Conservation (phyloP, 2,329 filamentous ascomycete species). For the Aspergillus terreus region DNA sequence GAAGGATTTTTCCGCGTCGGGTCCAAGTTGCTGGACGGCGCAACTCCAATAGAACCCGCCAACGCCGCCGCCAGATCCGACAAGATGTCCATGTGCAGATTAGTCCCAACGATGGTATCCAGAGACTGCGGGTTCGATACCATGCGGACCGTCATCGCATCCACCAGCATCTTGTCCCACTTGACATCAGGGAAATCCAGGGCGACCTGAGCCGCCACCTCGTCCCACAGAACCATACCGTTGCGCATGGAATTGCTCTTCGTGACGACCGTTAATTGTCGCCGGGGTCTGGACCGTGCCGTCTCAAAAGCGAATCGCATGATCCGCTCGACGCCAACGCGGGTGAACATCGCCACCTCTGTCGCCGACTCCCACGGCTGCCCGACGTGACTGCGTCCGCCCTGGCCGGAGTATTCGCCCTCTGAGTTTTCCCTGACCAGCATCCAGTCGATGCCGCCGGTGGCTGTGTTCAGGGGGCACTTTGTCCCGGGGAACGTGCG, state of each 20-base stretch:
- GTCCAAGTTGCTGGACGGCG: slow-evolving; percentile 65
- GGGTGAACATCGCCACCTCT: slow-evolving; percentile 53
- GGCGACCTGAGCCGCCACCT: slow-evolving; percentile 46
- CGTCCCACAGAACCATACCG: slow-evolving; percentile 57
- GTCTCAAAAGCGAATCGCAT: slow-evolving; percentile 54
- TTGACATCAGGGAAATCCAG: slow-evolving; percentile 50
- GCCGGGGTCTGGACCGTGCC: slow-evolving; percentile 45
- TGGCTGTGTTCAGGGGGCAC: slow-evolving; percentile 47
- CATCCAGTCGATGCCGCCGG: slow-evolving; percentile 53
- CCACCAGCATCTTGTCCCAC: slow-evolving; percentile 55
- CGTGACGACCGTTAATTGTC: slow-evolving; percentile 52
- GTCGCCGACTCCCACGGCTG: slow-evolving; percentile 52
- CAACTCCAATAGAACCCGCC: slow-evolving; percentile 67
- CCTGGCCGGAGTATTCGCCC: slow-evolving; percentile 55
- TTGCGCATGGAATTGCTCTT: slow-evolving; percentile 55
- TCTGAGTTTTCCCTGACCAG: slow-evolving; percentile 55
- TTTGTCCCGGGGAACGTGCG: slow-evolving; percentile 47
- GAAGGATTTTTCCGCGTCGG: slow-evolving; percentile 58
- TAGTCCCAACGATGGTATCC: slow-evolving; percentile 54
- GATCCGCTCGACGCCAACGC: slow-evolving; percentile 49
- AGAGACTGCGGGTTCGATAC: slow-evolving; percentile 48
- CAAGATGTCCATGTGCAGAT: slow-evolving; percentile 60
- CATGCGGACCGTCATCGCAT: slow-evolving; percentile 56
- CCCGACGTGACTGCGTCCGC: slow-evolving; percentile 50
- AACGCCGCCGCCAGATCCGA: slow-evolving; percentile 66